Percentiles rank a stretch among this genome's conserved stretches.
phyloP scores from a whole-genome alignment of 2,329 filamentous ascomycete species.

The Chaetomium sp. region DNA sequence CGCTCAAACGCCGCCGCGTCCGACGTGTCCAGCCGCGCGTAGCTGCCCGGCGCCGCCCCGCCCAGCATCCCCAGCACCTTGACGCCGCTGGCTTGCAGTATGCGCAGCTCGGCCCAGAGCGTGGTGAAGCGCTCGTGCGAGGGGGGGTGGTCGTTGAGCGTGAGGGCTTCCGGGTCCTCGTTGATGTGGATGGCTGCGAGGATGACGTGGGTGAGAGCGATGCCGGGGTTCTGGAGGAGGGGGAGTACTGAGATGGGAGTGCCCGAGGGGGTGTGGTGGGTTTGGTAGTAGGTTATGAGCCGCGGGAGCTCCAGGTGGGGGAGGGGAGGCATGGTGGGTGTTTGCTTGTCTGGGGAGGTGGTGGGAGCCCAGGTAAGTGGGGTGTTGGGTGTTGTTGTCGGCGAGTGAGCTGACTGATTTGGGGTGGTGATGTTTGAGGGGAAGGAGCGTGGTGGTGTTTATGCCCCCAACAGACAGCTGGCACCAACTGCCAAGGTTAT shows the following conservation, averaged over 20 bases:
- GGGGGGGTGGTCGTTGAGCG: conserved; percentile 73
- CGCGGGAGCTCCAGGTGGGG: conserved; percentile 36
- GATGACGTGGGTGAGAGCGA: conserved; percentile 69
- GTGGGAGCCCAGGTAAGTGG: not conserved
- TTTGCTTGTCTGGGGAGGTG: not conserved
- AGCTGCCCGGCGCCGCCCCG: conserved; percentile 74
- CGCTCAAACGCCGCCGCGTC: conserved; percentile 59
- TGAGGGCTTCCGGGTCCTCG: conserved; percentile 62
- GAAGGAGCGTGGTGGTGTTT: not conserved
- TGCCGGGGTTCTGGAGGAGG: conserved; percentile 43
- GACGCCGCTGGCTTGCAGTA: conserved; percentile 69
- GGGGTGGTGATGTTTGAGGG: conserved; percentile 1
- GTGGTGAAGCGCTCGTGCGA: conserved; percentile 62
- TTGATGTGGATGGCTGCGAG: conserved; percentile 81
- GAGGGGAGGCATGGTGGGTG: conserved; percentile 37
- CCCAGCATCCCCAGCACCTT: conserved; percentile 81
- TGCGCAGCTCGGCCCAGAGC: conserved; percentile 70
- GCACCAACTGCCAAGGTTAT: conserved; percentile 10
- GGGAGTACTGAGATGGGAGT: conserved; percentile 47
- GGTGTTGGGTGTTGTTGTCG: not conserved
- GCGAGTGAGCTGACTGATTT: not conserved
- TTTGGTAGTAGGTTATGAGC: conserved; percentile 47
- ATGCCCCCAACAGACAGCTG: conserved; percentile 8
- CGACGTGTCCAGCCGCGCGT: conserved; percentile 54
- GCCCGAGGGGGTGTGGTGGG: conserved; percentile 45